Base-by-base conservation (phyloP, 495 filamentous ascomycete genomes). In the Coniosporium apollinis region DNA sequence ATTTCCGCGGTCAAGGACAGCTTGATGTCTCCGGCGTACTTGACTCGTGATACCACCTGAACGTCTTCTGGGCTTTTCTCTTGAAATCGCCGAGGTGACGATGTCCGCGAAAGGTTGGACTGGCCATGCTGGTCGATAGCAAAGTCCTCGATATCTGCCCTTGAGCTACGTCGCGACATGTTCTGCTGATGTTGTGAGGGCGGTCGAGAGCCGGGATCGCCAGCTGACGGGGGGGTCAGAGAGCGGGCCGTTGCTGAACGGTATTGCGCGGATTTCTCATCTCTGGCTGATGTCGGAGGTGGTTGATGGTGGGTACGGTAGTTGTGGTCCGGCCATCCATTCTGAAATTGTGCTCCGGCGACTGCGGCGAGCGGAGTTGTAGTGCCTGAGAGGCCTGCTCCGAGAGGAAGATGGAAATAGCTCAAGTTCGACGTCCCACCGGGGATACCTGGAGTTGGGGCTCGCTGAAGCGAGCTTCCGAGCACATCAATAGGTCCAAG, bases 1-100 rank as follows among this genome's bases (percentile, higher is more conserved):
- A 97, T 85, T 50, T 94, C 84, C 0, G 89, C 83, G 10, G 89
- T 94, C 14, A 97, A 60, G 31, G 82, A 82, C 3, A 97, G 64
- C 31, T 74, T 73, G 18, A 97, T 64, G 41, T 92, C 76, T 1
- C 89, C 89, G 1, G 70, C 66, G 54, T 97, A 97, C 30, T 74
- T 73, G 21, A 85, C 85, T 45, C 83, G 84, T 41, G 85, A 82
- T 0, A 94, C 76, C 16, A 92, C 74, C 53, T 96, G 91, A 14
- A 93, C 61, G 52, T 97, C 89, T 41, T 58, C 49, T 5, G 51
- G 45, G 22, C 44, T 56, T 19, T 43, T 47, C 36, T 57, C 56
- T 7, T 44, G 42, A 37, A 52, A 20, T 25, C 5, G 39, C 26
- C 13, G 41, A 22, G 16, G 39, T 34, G 20, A 36, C 29, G 19